Evolutionary conservation across 73 alveolate genomes (phyloP), one percentile per base, ranked within the genome.

Genomic region (Urostyla sp.): DNA sequence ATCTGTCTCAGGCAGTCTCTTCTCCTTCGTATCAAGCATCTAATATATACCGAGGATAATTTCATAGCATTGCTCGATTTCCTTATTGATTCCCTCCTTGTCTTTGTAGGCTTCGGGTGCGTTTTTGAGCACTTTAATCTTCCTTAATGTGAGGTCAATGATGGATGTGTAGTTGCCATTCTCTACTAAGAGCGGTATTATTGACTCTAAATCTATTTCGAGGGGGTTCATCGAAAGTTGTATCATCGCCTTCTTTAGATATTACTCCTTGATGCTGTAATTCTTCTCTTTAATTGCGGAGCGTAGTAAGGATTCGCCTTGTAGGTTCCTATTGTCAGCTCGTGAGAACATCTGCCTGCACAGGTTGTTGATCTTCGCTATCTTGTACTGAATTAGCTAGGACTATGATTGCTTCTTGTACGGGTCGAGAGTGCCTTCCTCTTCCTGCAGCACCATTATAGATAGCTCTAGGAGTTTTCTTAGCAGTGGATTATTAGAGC

Each of bases 151-250:
- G 15, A 69, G 28, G 27, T 69, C 83, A 6, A 49, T 69, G 4
- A 69, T 28, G n/a, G 53, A 20, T 36, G 72, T 7, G 55, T 37
- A 69, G 53, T 69, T 69, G 10, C 83, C 83, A 49, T 15, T 69
- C 40, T 69, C 67, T 2, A 49, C 83, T 23, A 69, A 36, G 18
- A 69, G 38, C 3, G 67, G 83, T 3, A 69, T 44, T 13, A 69
- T 24, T 3, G n/a, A 15, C 13, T 31, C 27, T 20, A 69, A 27
- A 35, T 69, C 72, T 20, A 69, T 69, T 18, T 69, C 55, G 15
- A 69, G 37, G n/a, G 83, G 72, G 34, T 69, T 37, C 30, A n/a
- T 6, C 21, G 40, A 7, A 32, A 69, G 24, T 8, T 44, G 26
- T 1, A 1, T n/a, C 18, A 69, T 45, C 6, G 56, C 72, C 30